Evolutionary conservation across 2,329 filamentous ascomycete species (phyloP).

Genomic region (Aspergillus latus): DNA sequence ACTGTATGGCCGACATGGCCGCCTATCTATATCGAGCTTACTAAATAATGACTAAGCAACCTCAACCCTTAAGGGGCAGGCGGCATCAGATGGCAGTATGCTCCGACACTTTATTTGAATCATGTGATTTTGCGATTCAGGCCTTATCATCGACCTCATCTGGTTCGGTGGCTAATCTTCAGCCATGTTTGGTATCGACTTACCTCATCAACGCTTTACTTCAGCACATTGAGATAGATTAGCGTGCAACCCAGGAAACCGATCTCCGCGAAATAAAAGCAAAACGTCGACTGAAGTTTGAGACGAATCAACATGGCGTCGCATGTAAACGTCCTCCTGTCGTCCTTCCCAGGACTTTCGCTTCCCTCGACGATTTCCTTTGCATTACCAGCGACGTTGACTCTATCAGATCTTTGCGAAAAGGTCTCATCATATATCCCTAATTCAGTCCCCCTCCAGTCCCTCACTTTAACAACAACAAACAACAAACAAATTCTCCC

Average conservation of each 20-base stretch:
- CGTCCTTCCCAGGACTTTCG: conserved; percentile 78
- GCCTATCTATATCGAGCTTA: too few relatives aligned
- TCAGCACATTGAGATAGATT: too few relatives aligned
- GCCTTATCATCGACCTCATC: conserved; percentile 18
- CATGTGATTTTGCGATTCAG: conserved; percentile 14
- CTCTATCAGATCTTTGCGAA: conserved; percentile 66
- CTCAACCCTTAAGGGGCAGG: too few relatives aligned
- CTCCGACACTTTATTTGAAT: neutral
- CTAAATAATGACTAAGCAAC: too few relatives aligned
- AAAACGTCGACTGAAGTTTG: too few relatives aligned
- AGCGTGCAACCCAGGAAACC: too few relatives aligned
- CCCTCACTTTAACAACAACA: conserved; percentile 76
- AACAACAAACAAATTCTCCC: conserved; percentile 69
- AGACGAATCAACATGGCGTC: conserved; percentile 51
- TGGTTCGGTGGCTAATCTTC: neutral
- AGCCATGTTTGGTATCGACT: neutral
- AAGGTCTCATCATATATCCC: conserved; percentile 58
- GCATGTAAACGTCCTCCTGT: conserved; percentile 77
- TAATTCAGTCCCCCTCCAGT: conserved; percentile 57
- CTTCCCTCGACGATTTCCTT: conserved; percentile 80
- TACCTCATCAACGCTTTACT: neutral
- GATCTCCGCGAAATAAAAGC: neutral
- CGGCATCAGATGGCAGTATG: too few relatives aligned
- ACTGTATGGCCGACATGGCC: too few relatives aligned
- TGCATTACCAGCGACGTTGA: conserved; percentile 65